Conservation (phyloP, 202 grass and related monocot genomes). For the Eragrostis tef region DNA sequence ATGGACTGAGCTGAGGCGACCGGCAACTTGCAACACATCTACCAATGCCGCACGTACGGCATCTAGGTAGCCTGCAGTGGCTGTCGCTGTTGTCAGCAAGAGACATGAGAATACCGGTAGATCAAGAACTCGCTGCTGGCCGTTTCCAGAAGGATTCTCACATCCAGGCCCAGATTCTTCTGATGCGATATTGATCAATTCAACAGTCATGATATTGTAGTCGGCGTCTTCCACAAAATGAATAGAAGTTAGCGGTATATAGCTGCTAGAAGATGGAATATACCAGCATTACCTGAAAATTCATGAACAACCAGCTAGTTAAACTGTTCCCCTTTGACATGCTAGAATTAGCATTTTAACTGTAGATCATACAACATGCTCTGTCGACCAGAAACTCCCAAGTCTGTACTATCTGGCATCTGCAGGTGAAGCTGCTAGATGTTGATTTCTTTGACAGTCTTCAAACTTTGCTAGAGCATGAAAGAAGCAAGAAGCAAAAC, state of each 20-base stretch:
- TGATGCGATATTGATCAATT: conserved; percentile 36
- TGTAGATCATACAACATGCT: conserved; percentile 15
- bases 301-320: neutral
- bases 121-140: conserved; percentile 24
- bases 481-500: conserved; percentile 11
- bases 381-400: neutral
- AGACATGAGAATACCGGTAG: neutral
- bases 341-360: neutral
- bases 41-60: conserved; percentile 47
- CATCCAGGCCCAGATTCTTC: conserved; percentile 15
- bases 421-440: conserved; percentile 5
- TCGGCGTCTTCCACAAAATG: neutral
- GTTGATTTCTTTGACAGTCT: conserved; percentile 9
- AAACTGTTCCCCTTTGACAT: neutral
- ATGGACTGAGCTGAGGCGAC: conserved; percentile 20
- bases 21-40: conserved; percentile 49
- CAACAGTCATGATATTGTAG: neutral
- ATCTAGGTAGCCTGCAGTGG: neutral
- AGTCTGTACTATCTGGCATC: neutral
- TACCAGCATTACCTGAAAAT: conserved; percentile 35
- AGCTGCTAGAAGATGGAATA: neutral
- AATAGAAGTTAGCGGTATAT: neutral
- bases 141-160: conserved; percentile 43
- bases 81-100: conserved; percentile 29
- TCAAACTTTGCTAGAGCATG: neutral